These are phyloP conservation scores for Byssochlamys sp. DNA, from an alignment of 2,329 filamentous ascomycete genomes.

Conservation along the genomic window DNA sequence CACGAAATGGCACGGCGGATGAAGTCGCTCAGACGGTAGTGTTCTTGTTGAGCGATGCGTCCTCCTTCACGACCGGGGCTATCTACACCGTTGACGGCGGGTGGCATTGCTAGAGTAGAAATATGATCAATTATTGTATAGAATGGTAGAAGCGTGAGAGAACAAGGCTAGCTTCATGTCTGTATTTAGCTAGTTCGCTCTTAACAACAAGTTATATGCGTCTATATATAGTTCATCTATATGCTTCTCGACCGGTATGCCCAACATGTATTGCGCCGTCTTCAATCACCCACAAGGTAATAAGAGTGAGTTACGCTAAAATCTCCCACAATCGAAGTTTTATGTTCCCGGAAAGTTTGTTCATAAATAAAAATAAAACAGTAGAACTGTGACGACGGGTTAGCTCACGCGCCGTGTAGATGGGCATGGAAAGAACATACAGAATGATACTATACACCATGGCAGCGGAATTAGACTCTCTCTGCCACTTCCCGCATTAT, in stretches of 20 bases:
- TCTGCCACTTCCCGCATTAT: background rate
- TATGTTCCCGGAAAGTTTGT: background rate
- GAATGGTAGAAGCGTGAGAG: background rate
- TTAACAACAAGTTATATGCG: background rate
- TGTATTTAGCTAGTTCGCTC: background rate
- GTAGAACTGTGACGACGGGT: background rate
- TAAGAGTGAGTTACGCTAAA: background rate
- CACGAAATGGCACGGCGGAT: constrained; percentile 21
- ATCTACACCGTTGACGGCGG: constrained; percentile 41
- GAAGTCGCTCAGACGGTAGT: constrained; percentile 37
- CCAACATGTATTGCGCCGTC: background rate
- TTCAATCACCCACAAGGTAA: background rate
- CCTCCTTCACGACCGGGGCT: constrained; percentile 39
- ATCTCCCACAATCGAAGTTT: background rate
- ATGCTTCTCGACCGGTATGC: background rate
- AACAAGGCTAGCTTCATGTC: background rate
- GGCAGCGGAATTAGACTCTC: background rate
- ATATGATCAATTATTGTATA: background rate
- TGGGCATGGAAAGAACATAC: background rate
- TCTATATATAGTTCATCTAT: background rate
- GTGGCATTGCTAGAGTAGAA: constrained; percentile 20
- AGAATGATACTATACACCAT: background rate
- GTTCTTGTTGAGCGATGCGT: constrained; percentile 39
- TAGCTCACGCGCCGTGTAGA: background rate
- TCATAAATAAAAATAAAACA: background rate